Conservation (phyloP, 106 monocot genomes). For the Allium fistulosum region DNA sequence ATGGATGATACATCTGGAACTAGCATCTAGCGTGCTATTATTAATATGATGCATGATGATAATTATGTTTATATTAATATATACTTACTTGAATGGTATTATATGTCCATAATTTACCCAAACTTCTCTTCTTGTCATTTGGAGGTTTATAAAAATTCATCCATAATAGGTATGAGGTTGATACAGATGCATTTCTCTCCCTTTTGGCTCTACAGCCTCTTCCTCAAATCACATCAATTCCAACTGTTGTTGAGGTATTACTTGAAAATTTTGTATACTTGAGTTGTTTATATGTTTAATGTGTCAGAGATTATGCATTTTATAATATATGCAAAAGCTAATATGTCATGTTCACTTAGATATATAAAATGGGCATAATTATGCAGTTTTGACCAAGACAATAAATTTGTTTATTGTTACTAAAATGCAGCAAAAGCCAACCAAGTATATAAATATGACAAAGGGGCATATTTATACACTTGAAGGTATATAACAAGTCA, state of each 20-base stretch:
- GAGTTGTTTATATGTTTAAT: neutral
- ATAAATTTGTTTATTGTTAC: neutral
- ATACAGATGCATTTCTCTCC: conserved; percentile 98
- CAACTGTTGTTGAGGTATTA: conserved; percentile 86
- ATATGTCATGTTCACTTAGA: neutral
- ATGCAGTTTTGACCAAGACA: neutral
- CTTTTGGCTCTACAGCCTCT: conserved; percentile 90
- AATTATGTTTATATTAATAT: neutral
- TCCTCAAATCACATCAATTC: conserved; percentile 56
- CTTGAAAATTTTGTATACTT: neutral
- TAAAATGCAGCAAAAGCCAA: neutral
- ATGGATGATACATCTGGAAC: too few species aligned
- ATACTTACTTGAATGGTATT: neutral
- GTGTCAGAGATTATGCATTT: neutral
- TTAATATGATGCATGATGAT: too few species aligned
- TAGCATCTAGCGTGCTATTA: too few species aligned
- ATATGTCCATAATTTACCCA: neutral
- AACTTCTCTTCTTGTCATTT: neutral
- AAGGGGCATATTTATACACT: too few species aligned
- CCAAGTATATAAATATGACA: too few species aligned
- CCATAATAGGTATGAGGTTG: conserved; percentile 79
- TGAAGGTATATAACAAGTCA: too few species aligned
- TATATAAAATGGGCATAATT: neutral
- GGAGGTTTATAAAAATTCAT: too few species aligned
- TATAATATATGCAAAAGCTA: neutral